These are phyloP conservation scores for Rhodotorula sp. DNA, from an alignment of 1,284 basidiomycete species.

Conservation along the genomic window DNA sequence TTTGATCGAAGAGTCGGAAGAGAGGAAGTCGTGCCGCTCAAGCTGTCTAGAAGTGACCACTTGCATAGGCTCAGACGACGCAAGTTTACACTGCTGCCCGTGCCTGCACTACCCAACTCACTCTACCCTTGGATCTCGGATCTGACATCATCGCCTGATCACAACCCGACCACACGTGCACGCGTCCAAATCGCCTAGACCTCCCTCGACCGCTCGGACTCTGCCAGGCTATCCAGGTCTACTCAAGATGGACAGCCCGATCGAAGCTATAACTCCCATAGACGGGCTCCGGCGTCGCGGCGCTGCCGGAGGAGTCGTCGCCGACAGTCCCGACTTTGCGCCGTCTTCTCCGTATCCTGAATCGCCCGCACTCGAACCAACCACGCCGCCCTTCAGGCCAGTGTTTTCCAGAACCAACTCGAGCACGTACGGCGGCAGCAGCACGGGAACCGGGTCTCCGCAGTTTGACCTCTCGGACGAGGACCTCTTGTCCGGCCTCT, in stretches of 20 bases:
- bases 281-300: background rate
- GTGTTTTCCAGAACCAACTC: conserved; percentile 9
- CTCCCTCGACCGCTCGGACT: no score
- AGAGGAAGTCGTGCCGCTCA: no score
- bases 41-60: no score
- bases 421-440: conserved; percentile 3
- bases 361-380: background rate
- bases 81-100: no score
- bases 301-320: background rate
- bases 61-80: no score
- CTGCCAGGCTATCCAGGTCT: background rate
- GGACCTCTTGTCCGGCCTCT: conserved; percentile 31
- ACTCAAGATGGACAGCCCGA: background rate
- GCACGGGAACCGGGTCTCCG: conserved; percentile 2
- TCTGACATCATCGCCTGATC: no score
- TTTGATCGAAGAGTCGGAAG: no score
- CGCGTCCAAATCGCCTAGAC: no score
- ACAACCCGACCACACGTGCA: no score
- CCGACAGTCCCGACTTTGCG: background rate
- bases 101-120: no score
- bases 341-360: background rate
- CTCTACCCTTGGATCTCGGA: no score
- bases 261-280: background rate
- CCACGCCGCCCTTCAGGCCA: conserved; percentile 8
- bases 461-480: conserved; percentile 31